Evolutionary conservation across 495 filamentous ascomycete species (phyloP).

Genomic region (Aspergillus mulundensis): DNA sequence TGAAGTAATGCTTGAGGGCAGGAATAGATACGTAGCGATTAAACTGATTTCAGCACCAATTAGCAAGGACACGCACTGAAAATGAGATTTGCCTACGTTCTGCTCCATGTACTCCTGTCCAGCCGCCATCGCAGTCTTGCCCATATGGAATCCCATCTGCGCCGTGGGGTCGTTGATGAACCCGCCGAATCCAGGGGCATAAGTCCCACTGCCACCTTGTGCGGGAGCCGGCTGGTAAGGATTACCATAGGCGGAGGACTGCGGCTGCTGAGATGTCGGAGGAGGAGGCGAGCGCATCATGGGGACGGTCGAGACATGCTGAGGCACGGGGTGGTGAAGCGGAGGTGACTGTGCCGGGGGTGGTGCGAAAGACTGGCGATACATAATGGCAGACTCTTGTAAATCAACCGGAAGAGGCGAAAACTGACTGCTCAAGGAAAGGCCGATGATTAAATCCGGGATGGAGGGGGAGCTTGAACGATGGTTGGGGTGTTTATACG

Average conservation of each 20-base stretch:
- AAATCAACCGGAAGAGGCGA: slow-evolving; percentile 2
- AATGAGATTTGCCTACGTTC: slow-evolving; percentile 53
- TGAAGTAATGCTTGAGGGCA: slow-evolving; percentile 95
- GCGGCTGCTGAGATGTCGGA: slow-evolving; percentile 68
- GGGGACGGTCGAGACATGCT: slow-evolving; percentile 98
- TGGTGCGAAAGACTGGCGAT: slow-evolving; percentile 72
- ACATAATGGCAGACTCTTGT: slow-evolving; percentile 54
- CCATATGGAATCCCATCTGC: slow-evolving; percentile 92
- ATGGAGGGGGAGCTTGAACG: slow-evolving; percentile 7
- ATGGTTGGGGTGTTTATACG: slow-evolving; percentile 37
- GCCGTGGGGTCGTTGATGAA: slow-evolving; percentile 97
- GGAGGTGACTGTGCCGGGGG: slow-evolving; percentile 84
- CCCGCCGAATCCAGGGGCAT: slow-evolving; percentile 70
- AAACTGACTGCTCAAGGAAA: neutral
- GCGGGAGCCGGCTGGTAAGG: slow-evolving; percentile 59
- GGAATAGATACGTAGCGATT: slow-evolving; percentile 91
- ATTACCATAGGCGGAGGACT: slow-evolving; percentile 66
- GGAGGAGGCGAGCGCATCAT: slow-evolving; percentile 96
- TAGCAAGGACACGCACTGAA: slow-evolving; percentile 8
- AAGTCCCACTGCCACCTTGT: slow-evolving; percentile 50
- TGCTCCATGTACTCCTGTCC: slow-evolving; percentile 91
- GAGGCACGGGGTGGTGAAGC: slow-evolving; percentile 95
- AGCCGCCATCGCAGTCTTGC: slow-evolving; percentile 81
- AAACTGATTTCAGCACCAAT: slow-evolving; percentile 50
- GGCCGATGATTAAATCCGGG: neutral